A percentile compares a stretch with the other conserved stretches of the same genome.
phyloP scores from a whole-genome alignment of 208 protist species.

The Crithidia expoeki region DNA sequence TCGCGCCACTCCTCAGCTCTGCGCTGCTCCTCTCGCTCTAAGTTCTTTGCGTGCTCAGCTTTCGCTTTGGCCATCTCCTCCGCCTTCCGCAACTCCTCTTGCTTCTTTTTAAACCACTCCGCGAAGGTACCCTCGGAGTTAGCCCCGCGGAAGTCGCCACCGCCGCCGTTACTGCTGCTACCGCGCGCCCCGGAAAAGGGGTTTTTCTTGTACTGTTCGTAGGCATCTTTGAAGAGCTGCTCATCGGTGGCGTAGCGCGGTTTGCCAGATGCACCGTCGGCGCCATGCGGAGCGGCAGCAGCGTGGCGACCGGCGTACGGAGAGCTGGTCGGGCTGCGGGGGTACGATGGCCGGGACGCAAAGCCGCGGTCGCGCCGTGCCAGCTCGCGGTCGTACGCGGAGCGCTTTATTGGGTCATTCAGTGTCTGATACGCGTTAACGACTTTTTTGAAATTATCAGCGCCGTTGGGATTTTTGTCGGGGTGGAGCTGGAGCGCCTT shows the following conservation, averaged over 20 bases:
- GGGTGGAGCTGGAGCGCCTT: constrained; percentile 86
- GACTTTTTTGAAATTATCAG: constrained; percentile 78
- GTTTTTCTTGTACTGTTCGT: constrained; percentile 79
- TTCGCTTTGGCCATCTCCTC: constrained; percentile 76
- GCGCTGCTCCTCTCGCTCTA: constrained; percentile 76
- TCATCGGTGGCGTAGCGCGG: constrained; percentile 64
- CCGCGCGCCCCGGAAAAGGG: constrained; percentile 29
- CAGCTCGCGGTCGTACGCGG: constrained; percentile 78
- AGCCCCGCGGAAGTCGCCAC: constrained; percentile 49
- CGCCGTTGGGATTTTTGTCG: constrained; percentile 91
- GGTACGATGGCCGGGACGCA: constrained; percentile 11
- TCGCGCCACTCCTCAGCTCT: constrained; percentile 74
- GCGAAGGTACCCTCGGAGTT: constrained; percentile 63
- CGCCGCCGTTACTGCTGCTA: no score
- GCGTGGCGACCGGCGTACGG: constrained; percentile 8
- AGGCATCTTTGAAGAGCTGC: constrained; percentile 81
- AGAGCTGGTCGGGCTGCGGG: constrained; percentile 9
- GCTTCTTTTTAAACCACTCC: constrained; percentile 86
- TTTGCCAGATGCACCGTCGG: constrained; percentile 21
- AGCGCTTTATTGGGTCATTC: constrained; percentile 66
- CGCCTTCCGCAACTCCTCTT: constrained; percentile 74
- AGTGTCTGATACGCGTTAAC: constrained; percentile 85
- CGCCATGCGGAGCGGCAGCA: background rate
- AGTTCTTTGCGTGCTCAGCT: constrained; percentile 68
- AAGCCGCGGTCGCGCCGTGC: constrained; percentile 47